Base-by-base conservation (phyloP, 257 asterid species). In the Nicotiana sylvestris region DNA sequence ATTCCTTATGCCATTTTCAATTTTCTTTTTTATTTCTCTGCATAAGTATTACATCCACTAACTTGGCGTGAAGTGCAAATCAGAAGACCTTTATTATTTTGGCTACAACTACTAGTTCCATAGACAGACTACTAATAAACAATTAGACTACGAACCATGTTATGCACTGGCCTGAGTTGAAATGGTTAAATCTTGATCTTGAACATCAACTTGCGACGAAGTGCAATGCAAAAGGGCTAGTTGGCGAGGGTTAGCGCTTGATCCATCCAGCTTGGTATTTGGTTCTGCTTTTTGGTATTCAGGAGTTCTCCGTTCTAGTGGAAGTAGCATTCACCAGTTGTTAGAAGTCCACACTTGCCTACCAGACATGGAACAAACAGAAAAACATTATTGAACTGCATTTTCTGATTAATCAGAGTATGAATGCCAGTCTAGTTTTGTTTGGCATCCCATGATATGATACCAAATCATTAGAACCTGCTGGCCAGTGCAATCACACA, bases 391-490 rank as follows among this genome's bases (percentile, higher is more conserved):
- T 46, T 72, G 60, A 12, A 21, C 78, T 21, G 60, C 35, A 70
- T 43, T 70, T 43, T 70, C 78, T 74, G 78, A 70, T 21, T n/a
- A 74, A 74, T 27, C 27, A 11, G 78, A 43, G 12, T 21, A 25
- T 12, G 78, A 72, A 43, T 46, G 78, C 5, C 37, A 6, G 62
- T 6, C 80, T 27, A 12, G 27, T 74, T 49, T 74, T 74, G 43
- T 27, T 74, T 51, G 15, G 76, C 53, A 35, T 67, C 53, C 12
- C 76, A 67, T 67, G 12, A 49, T 49, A 13, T 13, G 43, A 74
- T 49, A 12, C 37, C 61, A 46, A 46, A 72, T 72, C 79, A 72
- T 72, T 72, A 46, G 62, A 51, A 74, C 80, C 80, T 74, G 80
- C 39, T 72, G 79, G 61, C 37, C 79, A 46, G 9, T 70, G 13